Base-by-base conservation (phyloP, 805 yeast species). In the Maudiozyma barnettii region DNA sequence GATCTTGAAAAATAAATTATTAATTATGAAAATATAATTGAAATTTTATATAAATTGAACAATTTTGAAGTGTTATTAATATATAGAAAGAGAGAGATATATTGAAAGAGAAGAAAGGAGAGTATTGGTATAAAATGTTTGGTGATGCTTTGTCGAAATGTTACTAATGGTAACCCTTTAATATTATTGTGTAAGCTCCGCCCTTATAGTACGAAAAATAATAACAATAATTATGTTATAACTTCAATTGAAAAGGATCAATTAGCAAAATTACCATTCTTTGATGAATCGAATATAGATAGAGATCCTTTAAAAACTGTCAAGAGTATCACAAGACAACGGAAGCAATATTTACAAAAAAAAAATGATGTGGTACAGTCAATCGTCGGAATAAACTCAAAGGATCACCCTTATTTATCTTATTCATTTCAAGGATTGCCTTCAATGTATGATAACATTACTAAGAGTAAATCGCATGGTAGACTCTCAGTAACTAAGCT, bases 401-500 rank as follows among this genome's bases (percentile, higher is more conserved):
- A 41, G 3, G 37, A 54, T 38, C 47, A 54, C 5, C 54, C 44
- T 8, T 56, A 45, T 30, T 31, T 61, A 2, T 46, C 46, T 9
- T 56, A 46, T 31, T 30, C 59, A 3, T 46, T 45, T 9, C 53
- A 47, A 2, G 41, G 56, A 10, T 64, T 65, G 9, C 23, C 30
- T 14, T 22, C 42, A 12, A 29, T 52, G 23, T 61, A 51, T 36
- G 31, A 48, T 14, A 18, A 10, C 6, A 36, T 36, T 7, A 19
- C 39, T 18, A 5, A 36, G 1, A 9, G 54, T 49, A 39, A 51
- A 45, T 3, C 6, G 2, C 43, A 21, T 6, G 45, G 45, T 6
- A 50, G 68, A 30, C 47, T 64, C 13, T 61, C 66, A 9, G 88
- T 83, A 4, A 81, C 90, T 0, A 74, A 71, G 46, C 59, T 84